Base-by-base conservation (phyloP, 2,329 filamentous ascomycete species). In the Pestalotiopsis sp. region DNA sequence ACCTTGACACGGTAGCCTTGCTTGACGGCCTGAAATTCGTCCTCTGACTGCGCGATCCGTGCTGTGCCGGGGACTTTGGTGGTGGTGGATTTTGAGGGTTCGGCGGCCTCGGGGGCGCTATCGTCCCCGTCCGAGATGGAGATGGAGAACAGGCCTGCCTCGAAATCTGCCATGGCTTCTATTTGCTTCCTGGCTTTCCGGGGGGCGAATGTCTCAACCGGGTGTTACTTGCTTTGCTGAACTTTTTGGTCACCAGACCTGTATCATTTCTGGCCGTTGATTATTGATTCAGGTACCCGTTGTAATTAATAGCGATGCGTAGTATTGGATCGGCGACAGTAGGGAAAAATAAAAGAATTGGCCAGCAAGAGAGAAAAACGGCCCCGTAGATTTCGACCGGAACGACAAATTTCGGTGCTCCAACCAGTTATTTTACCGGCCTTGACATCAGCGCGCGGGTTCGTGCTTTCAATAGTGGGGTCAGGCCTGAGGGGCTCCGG, bases 1-100 rank as follows among this genome's bases (percentile, higher is more conserved):
- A 87, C 74, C 71, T 86, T 88, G 25, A 79, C 80, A 17, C 72
- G 72, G 69, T 89, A 89, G 1, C 73, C 77, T 4, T 73, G 76
- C 74, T 82, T 84, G 3, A 89, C 78, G 4, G 76, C 78, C 70
- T 82, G 82, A 71, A 87, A 89, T 1, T 82, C 82, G 17, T 81
- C 82, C 69, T 88, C 85, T 0, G 86, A 82, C 74, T 88, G 86
- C 0, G 70, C 75, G 9, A 71, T 72, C 64, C 77, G 72, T 67
- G 72, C 61, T 39, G 63, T 27, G 45, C 68, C 66, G 20, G 65
- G 65, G 36, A 70, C 70, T 36, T 70, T 71, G 17, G 71, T 31
- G 7, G 7, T 31, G 23, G 67, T 65, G 59, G 66, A 66, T 9
- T 71, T 72, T 49, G 68, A 59, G 61, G 68, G 67, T 11, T 74